Evolutionary conservation across 2,329 filamentous ascomycete genomes (phyloP).

Genomic region (Colletotrichum tofieldiae): DNA sequence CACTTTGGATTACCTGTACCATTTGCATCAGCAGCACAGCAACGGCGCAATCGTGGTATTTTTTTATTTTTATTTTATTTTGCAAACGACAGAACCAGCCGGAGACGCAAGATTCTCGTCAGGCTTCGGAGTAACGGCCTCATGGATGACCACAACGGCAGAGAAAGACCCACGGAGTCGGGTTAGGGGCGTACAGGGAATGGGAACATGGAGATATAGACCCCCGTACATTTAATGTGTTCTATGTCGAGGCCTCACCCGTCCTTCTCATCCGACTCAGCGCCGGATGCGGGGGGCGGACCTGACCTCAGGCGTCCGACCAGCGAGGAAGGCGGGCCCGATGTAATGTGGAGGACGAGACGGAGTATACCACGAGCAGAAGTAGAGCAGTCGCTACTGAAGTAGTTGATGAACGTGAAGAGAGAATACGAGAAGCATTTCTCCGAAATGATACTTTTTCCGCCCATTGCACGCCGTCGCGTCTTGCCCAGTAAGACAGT

Average conservation of each 20-base stretch:
- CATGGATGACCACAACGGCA: slow-evolving; percentile 34
- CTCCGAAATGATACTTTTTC: neutral
- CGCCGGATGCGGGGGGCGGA: neutral
- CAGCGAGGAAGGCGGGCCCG: slow-evolving; percentile 30
- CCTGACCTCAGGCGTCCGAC: slow-evolving; percentile 11
- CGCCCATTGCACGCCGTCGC: neutral
- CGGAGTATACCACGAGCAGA: slow-evolving; percentile 41
- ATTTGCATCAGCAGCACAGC: slow-evolving; percentile 46
- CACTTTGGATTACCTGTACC: slow-evolving; percentile 41
- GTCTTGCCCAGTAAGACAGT: neutral
- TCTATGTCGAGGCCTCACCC: slow-evolving; percentile 19
- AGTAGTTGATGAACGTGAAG: slow-evolving; percentile 41
- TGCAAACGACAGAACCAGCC: slow-evolving; percentile 38
- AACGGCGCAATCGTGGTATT: slow-evolving; percentile 43
- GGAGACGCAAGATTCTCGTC: slow-evolving; percentile 23
- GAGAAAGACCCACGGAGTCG: slow-evolving; percentile 34
- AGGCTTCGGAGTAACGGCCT: slow-evolving; percentile 38
- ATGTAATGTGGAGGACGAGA: slow-evolving; percentile 38
- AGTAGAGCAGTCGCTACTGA: slow-evolving; percentile 45
- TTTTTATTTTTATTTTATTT: slow-evolving; percentile 1
- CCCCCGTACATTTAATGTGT: slow-evolving; percentile 43
- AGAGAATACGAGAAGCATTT: slow-evolving; percentile 32
- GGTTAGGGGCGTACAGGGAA: slow-evolving; percentile 25
- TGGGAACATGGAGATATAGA: slow-evolving; percentile 37
- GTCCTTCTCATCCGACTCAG: neutral